Conservation (phyloP, 495 filamentous ascomycete genomes). For the Extremus antarcticus region DNA sequence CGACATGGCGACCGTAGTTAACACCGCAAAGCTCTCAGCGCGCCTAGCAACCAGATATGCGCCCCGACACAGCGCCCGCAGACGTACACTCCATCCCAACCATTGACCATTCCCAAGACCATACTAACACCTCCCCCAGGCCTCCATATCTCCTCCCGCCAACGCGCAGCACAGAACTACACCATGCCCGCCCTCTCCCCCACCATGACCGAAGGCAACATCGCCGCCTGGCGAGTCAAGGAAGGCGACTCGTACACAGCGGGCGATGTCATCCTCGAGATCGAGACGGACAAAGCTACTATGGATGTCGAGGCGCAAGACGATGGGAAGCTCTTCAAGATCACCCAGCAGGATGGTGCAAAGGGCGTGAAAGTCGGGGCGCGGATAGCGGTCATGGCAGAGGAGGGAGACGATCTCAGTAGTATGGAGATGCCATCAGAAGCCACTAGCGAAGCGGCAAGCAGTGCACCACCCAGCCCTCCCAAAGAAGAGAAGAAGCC, state of each 20-base stretch:
- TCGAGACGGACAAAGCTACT: constrained; percentile 80
- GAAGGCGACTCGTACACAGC: constrained; percentile 62
- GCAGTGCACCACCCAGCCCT: constrained; percentile 16
- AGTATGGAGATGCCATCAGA: constrained; percentile 58
- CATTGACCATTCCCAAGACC: constrained; percentile 13
- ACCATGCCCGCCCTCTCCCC: constrained; percentile 80
- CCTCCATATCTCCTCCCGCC: constrained; percentile 47
- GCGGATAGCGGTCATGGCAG: constrained; percentile 67
- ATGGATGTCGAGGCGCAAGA: constrained; percentile 90
- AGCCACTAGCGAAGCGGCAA: constrained; percentile 38
- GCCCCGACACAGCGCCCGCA: constrained; percentile 21
- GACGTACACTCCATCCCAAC: constrained; percentile 17
- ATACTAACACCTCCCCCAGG: constrained; percentile 34
- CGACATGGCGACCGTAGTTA: constrained; percentile 12
- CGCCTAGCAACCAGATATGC: constrained; percentile 18
- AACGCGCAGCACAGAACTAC: constrained; percentile 61
- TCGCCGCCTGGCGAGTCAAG: constrained; percentile 63
- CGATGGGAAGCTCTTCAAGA: constrained; percentile 68
- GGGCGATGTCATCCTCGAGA: constrained; percentile 73
- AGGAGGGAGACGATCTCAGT: constrained; percentile 61
- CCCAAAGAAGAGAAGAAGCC: constrained; percentile 25
- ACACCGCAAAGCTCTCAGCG: constrained; percentile 8
- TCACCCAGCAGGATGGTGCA: constrained; percentile 56
- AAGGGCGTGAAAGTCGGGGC: constrained; percentile 62
- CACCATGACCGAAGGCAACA: constrained; percentile 81